phyloP scores from a whole-genome alignment of 306 rosid species.

The Acacia acuminata region DNA sequence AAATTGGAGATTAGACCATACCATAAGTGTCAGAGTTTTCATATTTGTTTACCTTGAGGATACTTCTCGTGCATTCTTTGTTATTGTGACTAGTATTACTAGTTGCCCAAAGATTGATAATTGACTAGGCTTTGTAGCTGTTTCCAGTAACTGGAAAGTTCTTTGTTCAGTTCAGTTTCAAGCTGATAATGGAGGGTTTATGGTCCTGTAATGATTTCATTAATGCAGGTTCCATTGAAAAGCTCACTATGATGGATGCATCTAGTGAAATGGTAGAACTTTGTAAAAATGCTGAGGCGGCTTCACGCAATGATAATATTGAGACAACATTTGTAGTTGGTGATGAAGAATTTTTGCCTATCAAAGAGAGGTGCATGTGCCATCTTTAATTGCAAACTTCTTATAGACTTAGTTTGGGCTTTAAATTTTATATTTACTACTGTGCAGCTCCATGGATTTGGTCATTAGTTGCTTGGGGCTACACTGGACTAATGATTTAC shows the following conservation, averaged over 20 bases:
- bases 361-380: constrained; percentile 67
- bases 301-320: constrained; percentile 32
- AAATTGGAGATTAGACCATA: neutral
- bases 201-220: neutral
- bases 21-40: neutral
- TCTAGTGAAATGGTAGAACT: constrained; percentile 74
- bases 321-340: constrained; percentile 73
- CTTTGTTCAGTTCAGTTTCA: neutral
- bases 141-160: neutral
- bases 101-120: neutral
- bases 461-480: constrained; percentile 91
- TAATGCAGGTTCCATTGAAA: constrained; percentile 68
- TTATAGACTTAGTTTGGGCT: constrained; percentile 12
- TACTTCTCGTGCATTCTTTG: neutral
- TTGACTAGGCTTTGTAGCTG: constrained; percentile 3
- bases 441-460: constrained; percentile 84
- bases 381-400: constrained; percentile 15
- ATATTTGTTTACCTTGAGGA: neutral
- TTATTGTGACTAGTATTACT: neutral
- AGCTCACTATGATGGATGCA: constrained; percentile 81
- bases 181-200: neutral
- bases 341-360: constrained; percentile 87
- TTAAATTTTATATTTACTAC: constrained; percentile 33
- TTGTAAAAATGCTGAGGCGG: constrained; percentile 55
- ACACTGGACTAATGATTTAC: constrained; percentile 98